A percentile compares a stretch with the other conserved stretches of the same genome.
Conservation (phyloP, 2,329 filamentous ascomycete genomes). For the Alternaria brassicae region DNA sequence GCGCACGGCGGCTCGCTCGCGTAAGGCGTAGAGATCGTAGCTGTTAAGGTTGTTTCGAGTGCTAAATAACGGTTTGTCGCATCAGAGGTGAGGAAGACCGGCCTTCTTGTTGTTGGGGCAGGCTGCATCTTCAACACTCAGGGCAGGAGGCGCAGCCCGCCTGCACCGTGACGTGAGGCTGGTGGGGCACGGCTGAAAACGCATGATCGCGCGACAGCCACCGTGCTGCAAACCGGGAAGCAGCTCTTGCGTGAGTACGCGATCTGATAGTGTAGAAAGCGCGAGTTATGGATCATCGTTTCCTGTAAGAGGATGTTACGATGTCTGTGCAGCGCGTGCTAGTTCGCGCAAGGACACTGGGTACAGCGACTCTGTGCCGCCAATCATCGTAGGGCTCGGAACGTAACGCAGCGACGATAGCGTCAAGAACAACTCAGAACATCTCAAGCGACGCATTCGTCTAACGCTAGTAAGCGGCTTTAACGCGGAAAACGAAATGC, state of each 20-base stretch:
- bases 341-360: neutral
- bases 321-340: constrained; percentile 1
- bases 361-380: neutral
- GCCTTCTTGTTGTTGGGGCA: constrained; percentile 3
- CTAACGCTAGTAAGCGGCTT: neutral
- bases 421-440: neutral
- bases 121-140: constrained; percentile 11
- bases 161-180: constrained; percentile 17
- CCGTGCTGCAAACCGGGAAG: neutral
- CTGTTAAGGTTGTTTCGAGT: constrained; percentile 2
- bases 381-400: neutral
- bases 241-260: neutral
- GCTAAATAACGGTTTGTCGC: constrained; percentile 7
- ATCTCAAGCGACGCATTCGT: neutral
- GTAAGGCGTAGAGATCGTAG: constrained; percentile 3
- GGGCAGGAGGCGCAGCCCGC: constrained; percentile 18
- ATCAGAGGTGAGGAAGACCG: constrained; percentile 9
- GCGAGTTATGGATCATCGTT: neutral
- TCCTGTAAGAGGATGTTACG: neutral
- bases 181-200: constrained; percentile 16
- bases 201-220: constrained; percentile 12
- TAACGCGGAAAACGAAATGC: neutral
- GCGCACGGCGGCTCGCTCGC: constrained; percentile 10
- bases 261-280: neutral
- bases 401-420: neutral